Evolutionary conservation across 1,284 basidiomycete species (phyloP).

Genomic region (Naganishia liquefaciens): DNA sequence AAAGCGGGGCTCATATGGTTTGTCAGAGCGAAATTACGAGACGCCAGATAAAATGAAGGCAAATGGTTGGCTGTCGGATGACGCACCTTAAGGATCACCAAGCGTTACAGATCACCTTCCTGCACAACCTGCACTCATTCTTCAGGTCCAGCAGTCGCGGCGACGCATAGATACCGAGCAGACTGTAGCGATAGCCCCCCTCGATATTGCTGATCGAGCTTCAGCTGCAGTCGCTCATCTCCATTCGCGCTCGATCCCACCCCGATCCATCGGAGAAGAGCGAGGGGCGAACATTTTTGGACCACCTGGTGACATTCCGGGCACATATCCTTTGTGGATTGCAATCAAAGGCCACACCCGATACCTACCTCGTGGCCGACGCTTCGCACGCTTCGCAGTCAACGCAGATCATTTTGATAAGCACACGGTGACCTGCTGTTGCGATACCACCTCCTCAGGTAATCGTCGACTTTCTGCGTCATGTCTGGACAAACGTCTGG

Average conservation of each 20-base stretch:
- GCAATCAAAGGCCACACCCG: slow-evolving; percentile 22
- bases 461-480: not conserved
- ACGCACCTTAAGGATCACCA: not conserved
- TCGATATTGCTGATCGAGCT: not conserved
- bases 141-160: too few species aligned
- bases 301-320: slow-evolving; percentile 10
- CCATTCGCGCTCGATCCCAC: slow-evolving; percentile 4
- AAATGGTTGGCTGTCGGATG: not conserved
- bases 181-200: too few species aligned
- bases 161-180: too few species aligned
- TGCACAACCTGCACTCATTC: too few species aligned
- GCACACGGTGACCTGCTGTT: not conserved
- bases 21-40: slow-evolving; percentile 4
- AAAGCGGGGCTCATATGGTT: slow-evolving; percentile 22
- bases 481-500: slow-evolving; percentile 7
- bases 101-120: not conserved
- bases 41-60: not conserved
- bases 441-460: not conserved
- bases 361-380: slow-evolving; percentile 9
- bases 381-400: not conserved
- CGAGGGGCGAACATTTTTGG: slow-evolving; percentile 25
- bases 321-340: not conserved
- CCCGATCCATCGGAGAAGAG: slow-evolving; percentile 26
- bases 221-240: not conserved
- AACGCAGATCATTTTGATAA: too few species aligned